Evolutionary conservation across 495 filamentous ascomycete genomes (phyloP).

Genomic region (Podospora sp.): DNA sequence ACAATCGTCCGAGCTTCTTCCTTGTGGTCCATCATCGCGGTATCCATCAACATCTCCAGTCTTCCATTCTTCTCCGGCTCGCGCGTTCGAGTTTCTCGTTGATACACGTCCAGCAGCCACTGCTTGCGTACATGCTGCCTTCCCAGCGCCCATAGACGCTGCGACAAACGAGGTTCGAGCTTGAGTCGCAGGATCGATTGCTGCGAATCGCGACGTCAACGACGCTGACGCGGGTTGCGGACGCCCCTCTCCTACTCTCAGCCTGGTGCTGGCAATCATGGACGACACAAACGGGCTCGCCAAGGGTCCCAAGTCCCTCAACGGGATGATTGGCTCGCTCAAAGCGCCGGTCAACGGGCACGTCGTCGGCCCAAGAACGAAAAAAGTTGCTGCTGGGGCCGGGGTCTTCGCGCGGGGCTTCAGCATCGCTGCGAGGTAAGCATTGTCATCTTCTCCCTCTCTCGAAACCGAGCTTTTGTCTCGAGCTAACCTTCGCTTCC

Average conservation of each 20-base stretch:
- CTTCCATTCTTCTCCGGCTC: constrained; percentile 9
- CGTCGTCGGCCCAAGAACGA: constrained; percentile 28
- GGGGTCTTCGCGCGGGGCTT: constrained; percentile 55
- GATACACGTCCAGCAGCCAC: background rate
- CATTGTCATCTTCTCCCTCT: background rate
- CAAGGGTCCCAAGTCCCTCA: constrained; percentile 34
- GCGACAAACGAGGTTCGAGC: background rate
- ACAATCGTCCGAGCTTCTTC: constrained; percentile 26
- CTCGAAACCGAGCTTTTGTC: background rate
- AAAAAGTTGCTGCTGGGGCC: constrained; percentile 31
- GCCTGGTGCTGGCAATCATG: constrained; percentile 26
- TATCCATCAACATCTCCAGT: constrained; percentile 21
- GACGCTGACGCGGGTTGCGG: background rate
- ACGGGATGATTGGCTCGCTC: constrained; percentile 32
- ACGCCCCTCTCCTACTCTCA: background rate
- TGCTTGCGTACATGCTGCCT: background rate
- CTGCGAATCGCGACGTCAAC: background rate
- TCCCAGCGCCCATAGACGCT: background rate
- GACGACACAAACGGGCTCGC: constrained; percentile 38
- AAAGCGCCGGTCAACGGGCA: constrained; percentile 38
- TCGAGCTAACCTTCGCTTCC: constrained; percentile 15
- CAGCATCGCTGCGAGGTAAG: constrained; percentile 65
- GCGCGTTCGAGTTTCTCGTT: background rate
- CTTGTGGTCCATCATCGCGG: constrained; percentile 21
- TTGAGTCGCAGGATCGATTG: background rate